Percentiles rank a stretch among this genome's conserved stretches.
phyloP scores from a whole-genome alignment of 441 rosid species.

The Mallotus japonicus region DNA sequence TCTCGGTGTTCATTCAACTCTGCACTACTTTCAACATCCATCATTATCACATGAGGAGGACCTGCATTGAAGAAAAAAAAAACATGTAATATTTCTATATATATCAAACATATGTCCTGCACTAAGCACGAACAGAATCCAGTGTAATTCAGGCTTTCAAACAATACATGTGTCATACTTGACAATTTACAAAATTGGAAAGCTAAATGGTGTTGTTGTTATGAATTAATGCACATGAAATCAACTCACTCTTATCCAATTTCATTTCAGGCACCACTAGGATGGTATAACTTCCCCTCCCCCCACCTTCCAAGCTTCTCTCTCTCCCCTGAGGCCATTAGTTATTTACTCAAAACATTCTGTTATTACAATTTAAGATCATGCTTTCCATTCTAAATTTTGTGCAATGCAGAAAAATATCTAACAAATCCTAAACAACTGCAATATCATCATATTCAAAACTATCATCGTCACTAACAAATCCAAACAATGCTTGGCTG shows the following conservation, averaged over 20 bases:
- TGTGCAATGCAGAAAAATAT: neutral
- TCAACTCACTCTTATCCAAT: neutral
- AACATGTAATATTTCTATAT: neutral
- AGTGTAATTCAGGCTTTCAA: neutral
- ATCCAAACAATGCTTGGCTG: neutral
- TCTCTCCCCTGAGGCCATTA: neutral
- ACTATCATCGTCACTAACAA: neutral
- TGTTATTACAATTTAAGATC: neutral
- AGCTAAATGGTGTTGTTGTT: neutral
- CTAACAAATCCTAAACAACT: neutral
- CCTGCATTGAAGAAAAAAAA: slow-evolving; percentile 25
- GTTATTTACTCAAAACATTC: neutral
- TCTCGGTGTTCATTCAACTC: slow-evolving; percentile 34
- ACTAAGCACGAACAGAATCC: neutral
- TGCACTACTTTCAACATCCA: slow-evolving; percentile 36
- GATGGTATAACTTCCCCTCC: neutral
- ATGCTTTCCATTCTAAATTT: neutral
- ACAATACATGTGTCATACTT: neutral
- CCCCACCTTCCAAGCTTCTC: neutral
- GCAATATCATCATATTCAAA: neutral
- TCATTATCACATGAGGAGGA: slow-evolving; percentile 22
- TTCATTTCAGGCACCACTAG: neutral
- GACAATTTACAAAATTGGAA: neutral
- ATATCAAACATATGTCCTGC: neutral
- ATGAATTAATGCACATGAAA: neutral